Evolutionary conservation across 1,139 yeast genomes (phyloP).

Genomic region (Wickerhamomyces sp.): DNA sequence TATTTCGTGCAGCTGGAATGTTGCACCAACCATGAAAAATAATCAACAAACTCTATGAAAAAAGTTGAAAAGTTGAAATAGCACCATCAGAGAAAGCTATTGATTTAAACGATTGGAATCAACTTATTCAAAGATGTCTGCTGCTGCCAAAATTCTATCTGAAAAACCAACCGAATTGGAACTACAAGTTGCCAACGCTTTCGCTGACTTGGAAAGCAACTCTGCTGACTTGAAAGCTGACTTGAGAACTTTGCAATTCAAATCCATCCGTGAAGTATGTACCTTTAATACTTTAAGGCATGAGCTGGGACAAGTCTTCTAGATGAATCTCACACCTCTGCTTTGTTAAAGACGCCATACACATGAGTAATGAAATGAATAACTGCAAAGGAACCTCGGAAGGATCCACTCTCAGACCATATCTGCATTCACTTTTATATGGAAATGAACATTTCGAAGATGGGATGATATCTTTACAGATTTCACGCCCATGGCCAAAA

Average conservation of each 20-base stretch:
- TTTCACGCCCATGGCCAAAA: too few relatives aligned
- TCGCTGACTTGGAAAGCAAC: constrained; percentile 92
- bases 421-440: too few relatives aligned
- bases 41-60: constrained; percentile 1
- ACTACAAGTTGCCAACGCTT: constrained; percentile 99
- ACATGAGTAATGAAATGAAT: too few relatives aligned
- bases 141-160: constrained; percentile 90
- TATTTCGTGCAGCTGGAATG: neutral
- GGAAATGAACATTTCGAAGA: too few relatives aligned
- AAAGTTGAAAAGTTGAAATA: neutral
- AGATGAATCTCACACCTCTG: too few relatives aligned
- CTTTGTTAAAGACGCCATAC: constrained; percentile 2
- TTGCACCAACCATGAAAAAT: constrained; percentile 3
- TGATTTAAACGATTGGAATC: neutral
- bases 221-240: constrained; percentile 95
- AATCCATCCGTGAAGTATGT: constrained; percentile 87
- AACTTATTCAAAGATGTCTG: constrained; percentile 57
- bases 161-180: constrained; percentile 96
- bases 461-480: too few relatives aligned
- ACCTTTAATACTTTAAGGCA: constrained; percentile 7
- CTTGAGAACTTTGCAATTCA: constrained; percentile 97
- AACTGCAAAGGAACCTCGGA: too few relatives aligned
- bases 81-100: neutral
- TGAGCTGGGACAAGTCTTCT: too few relatives aligned
- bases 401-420: too few relatives aligned